phyloP scores from a whole-genome alignment of 2,329 filamentous ascomycete genomes.

The Aspergillus sergii region DNA sequence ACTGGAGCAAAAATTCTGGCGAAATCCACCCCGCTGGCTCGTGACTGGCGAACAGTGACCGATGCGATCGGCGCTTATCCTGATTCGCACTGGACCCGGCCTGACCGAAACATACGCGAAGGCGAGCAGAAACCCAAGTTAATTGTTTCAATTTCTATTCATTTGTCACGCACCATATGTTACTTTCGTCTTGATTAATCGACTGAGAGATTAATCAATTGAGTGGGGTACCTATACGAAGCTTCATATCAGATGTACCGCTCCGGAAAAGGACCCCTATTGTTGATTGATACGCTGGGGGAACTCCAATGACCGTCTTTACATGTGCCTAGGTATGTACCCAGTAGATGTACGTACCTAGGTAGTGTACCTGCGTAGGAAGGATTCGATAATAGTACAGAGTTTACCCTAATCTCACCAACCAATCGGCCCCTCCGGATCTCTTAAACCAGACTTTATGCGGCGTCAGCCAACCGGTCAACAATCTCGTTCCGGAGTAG shows the following conservation, averaged over 20 bases:
- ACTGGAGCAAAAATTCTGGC: neutral
- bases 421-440: neutral
- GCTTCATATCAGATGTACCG: neutral
- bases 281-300: too few relatives aligned
- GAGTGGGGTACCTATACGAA: neutral
- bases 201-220: neutral
- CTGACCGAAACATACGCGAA: neutral
- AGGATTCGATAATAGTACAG: neutral
- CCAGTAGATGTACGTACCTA: too few relatives aligned
- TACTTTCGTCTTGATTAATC: neutral
- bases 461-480: neutral
- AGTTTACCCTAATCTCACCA: neutral
- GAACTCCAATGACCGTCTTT: too few relatives aligned
- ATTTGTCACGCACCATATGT: neutral
- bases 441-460: neutral
- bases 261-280: too few relatives aligned
- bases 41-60: neutral
- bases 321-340: too few relatives aligned
- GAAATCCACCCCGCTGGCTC: neutral
- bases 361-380: too few relatives aligned
- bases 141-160: neutral
- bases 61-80: neutral
- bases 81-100: neutral
- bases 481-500: neutral
- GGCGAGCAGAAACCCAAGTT: neutral